Evolutionary conservation across 2,329 filamentous ascomycete genomes (phyloP), one percentile per base, ranked within the genome.

Genomic region (Nigrograna mackinnonii): DNA sequence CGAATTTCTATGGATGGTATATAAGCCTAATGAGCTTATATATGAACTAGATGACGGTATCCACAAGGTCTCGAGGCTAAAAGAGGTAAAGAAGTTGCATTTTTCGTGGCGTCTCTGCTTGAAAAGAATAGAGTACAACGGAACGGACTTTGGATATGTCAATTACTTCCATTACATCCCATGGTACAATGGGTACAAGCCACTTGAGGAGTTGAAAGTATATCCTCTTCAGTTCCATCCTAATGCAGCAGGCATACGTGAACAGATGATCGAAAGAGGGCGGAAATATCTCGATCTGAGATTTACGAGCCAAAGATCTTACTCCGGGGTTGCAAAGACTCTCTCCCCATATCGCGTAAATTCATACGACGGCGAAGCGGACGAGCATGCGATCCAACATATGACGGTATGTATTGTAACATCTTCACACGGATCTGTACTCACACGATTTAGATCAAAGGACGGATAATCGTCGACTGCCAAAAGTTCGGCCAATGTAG

Each of bases 1-100:
- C 19, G 34, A 5, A 3, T 5, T n/a, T 19, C 24, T 43, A 4
- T 43, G 40, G 40, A 43, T 43, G 40, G 22, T 26, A n/a, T 43
- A 37, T 26, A 28, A 30, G 4, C 34, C 40, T 11, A 35, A 35
- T 9, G 14, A 18, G 6, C 20, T 32, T 6, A 13, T 43, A 9
- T 28, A 9, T 28, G 9, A 28, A 9, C 9, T n/a, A 28, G 24
- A 28, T 9, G 9, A 28, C 9, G 24, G 24, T 9, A 28, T 28
- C n/a, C 24, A 28, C 9, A 28, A 28, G n/a, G 9, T 28, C 24
- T 28, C 24, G 24, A 9, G 24, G 9, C n/a, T 28, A 28, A 9
- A 9, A 28, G n/a, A 9, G 24, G 24, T 28, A 9, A 9, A n/a
- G 24, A 28, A 28, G 9, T 9, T 9, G n/a, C 24, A 28, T n/a